phyloP scores from a whole-genome alignment of 1,139 yeast genomes.

The Yamadazyma dushanensis region DNA sequence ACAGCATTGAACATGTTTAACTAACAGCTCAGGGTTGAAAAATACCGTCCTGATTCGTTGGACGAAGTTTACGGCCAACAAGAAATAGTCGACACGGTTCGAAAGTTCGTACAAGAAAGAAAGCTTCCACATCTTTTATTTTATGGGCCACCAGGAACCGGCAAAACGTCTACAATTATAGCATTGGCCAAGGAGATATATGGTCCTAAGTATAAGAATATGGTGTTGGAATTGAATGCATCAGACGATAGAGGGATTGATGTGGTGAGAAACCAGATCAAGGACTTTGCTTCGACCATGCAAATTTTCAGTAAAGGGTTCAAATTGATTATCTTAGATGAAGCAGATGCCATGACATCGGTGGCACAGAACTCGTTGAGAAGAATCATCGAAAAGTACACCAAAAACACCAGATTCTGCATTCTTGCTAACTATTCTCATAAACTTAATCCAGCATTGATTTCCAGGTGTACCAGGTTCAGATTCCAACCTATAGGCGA shows the following conservation, averaged over 20 bases:
- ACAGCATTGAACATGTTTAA: conserved; percentile 6
- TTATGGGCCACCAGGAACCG: conserved; percentile 98
- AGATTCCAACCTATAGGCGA: conserved; percentile 81
- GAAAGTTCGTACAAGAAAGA: conserved; percentile 81
- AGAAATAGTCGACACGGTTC: conserved; percentile 78
- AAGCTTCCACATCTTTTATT: conserved; percentile 85
- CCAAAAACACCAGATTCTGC: conserved; percentile 93
- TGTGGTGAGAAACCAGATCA: conserved; percentile 81
- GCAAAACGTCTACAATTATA: conserved; percentile 90
- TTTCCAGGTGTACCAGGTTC: conserved; percentile 93
- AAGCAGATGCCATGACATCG: conserved; percentile 98
- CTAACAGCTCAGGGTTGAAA: conserved; percentile 75
- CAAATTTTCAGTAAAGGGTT: conserved; percentile 84
- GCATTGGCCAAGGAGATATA: conserved; percentile 92
- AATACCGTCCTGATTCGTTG: conserved; percentile 82
- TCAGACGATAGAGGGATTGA: conserved; percentile 87
- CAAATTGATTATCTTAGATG: conserved; percentile 90
- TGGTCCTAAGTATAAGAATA: conserved; percentile 77
- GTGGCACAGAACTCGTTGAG: conserved; percentile 93
- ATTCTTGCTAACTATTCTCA: conserved; percentile 95
- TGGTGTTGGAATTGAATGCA: conserved; percentile 90
- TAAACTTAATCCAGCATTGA: conserved; percentile 89
- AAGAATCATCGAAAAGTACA: conserved; percentile 88
- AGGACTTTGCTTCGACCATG: conserved; percentile 83
- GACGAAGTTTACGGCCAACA: conserved; percentile 92